Conservation (phyloP, 164 flowering plant species). For the Nymphaea colorata region DNA sequence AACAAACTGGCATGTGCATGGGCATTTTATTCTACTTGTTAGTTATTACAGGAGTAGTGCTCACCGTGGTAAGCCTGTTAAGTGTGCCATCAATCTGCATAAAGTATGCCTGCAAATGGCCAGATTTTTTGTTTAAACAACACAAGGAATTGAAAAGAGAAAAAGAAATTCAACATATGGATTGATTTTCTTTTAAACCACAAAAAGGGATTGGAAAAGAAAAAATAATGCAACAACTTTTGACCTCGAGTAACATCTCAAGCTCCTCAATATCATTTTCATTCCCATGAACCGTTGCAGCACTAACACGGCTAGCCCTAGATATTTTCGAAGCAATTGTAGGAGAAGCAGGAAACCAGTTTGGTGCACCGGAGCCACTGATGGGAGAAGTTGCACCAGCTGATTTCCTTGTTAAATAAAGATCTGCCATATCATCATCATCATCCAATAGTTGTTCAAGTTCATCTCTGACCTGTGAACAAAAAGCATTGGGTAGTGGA, state of each 20-base stretch:
- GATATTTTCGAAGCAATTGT: conserved; percentile 66
- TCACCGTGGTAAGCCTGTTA: conserved; percentile 87
- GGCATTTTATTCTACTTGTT: no score
- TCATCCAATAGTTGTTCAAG: conserved; percentile 95
- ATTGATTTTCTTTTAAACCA: neutral
- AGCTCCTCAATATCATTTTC: conserved; percentile 93
- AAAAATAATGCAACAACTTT: neutral
- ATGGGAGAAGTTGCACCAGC: conserved; percentile 53
- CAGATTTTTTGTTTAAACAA: neutral
- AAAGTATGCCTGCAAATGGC: conserved; percentile 74
- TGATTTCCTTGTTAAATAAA: conserved; percentile 74
- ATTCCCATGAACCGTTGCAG: conserved; percentile 61
- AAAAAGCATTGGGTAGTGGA: neutral
- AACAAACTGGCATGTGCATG: no score
- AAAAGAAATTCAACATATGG: neutral
- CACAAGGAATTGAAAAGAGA: neutral
- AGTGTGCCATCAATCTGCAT: conserved; percentile 94
- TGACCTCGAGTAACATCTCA: conserved; percentile 94
- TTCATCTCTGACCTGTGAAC: conserved; percentile 79
- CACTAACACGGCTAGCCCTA: conserved; percentile 72
- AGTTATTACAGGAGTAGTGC: conserved; percentile 4
- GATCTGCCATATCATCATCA: conserved; percentile 97
- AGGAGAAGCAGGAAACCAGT: conserved; percentile 71
- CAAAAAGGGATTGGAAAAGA: neutral
- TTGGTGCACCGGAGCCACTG: conserved; percentile 48